Percentiles rank a stretch among this genome's conserved stretches.
Evolutionary conservation across 176 grass and related monocot species (phyloP).

Genomic region (Cenchrus purpureus): DNA sequence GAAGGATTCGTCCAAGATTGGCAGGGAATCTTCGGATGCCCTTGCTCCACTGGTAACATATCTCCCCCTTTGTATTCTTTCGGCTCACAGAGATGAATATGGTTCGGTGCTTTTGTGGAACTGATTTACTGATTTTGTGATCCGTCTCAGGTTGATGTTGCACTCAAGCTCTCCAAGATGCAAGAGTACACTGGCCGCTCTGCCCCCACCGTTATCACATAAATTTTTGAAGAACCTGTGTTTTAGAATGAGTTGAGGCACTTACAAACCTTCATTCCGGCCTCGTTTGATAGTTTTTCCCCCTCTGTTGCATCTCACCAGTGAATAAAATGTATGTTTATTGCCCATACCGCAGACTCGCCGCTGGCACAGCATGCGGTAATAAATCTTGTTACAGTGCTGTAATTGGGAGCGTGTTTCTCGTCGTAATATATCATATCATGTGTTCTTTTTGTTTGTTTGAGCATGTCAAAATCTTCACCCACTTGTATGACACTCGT

Average conservation of each 20-base stretch:
- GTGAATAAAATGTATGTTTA: constrained; percentile 53
- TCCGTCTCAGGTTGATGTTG: constrained; percentile 67
- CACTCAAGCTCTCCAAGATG: constrained; percentile 87
- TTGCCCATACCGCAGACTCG: constrained; percentile 25
- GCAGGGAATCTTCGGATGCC: constrained; percentile 86
- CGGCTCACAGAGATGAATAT: not conserved
- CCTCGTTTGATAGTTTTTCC: constrained; percentile 44
- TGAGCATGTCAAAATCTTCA: not conserved
- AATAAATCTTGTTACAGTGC: constrained; percentile 40
- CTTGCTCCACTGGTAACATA: constrained; percentile 80
- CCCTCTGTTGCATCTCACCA: constrained; percentile 8
- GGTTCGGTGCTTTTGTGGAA: not conserved
- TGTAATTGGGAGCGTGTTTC: constrained; percentile 29
- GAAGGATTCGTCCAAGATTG: constrained; percentile 78
- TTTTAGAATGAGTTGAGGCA: constrained; percentile 33
- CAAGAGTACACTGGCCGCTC: constrained; percentile 85
- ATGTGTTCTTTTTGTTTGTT: constrained; percentile 22
- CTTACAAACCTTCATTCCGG: not conserved
- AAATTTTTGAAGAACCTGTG: constrained; percentile 28
- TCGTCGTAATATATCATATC: constrained; percentile 14
- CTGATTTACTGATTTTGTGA: not conserved
- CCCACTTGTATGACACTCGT: too few species aligned
- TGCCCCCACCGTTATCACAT: constrained; percentile 93
- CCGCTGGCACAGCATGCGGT: constrained; percentile 31
- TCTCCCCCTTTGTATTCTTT: not conserved